Conservation (phyloP, 345 rosid genomes). For the Syzygium jambos region DNA sequence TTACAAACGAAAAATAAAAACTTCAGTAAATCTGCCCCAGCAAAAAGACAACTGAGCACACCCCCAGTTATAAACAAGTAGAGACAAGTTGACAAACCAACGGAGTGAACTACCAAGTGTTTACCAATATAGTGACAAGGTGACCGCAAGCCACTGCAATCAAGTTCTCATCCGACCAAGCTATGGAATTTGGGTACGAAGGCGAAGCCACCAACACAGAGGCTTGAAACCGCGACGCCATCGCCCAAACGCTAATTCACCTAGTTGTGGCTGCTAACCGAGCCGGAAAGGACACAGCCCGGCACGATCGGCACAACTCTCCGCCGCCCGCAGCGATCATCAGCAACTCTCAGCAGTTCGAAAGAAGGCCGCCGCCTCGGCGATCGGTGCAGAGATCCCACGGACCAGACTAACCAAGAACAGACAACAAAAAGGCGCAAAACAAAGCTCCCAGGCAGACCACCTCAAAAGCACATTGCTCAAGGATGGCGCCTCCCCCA, state of each 20-base stretch:
- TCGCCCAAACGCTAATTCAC: neutral
- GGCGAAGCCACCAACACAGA: slow-evolving; percentile 69
- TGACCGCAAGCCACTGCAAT: slow-evolving; percentile 84
- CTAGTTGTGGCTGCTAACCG: neutral
- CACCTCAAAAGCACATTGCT: neutral
- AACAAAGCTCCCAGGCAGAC: neutral
- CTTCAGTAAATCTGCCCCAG: neutral
- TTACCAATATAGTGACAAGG: slow-evolving; percentile 77
- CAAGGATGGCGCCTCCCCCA: neutral
- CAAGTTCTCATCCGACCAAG: slow-evolving; percentile 93
- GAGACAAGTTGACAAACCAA: neutral
- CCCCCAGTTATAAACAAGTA: neutral
- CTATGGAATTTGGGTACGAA: slow-evolving; percentile 64
- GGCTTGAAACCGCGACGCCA: slow-evolving; percentile 86
- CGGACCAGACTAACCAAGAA: neutral
- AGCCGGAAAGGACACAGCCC: neutral
- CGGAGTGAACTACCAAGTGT: neutral
- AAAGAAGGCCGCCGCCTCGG: neutral
- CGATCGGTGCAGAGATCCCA: neutral
- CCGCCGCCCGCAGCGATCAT: neutral
- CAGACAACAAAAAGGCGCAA: neutral
- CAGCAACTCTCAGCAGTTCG: neutral
- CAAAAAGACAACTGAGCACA: neutral
- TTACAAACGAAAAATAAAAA: neutral
- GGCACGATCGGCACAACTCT: neutral